phyloP scores from a whole-genome alignment of 1,284 basidiomycete species.

The Ganoderma multipileum region DNA sequence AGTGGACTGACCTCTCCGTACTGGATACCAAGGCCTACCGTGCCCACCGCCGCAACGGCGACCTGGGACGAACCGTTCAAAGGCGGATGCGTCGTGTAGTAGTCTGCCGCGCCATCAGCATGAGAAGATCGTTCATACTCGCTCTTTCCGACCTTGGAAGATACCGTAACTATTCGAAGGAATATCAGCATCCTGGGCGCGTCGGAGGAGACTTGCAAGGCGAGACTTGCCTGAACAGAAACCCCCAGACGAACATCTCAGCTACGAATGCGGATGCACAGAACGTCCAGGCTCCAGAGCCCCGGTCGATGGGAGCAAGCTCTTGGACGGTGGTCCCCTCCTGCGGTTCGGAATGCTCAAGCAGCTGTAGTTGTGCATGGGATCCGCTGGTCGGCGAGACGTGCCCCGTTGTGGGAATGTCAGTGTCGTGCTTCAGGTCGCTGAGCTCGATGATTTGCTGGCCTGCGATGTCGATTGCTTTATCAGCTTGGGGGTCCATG shows the following conservation, averaged over 20 bases:
- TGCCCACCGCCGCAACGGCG: slow-evolving; percentile 32
- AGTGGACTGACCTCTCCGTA: slow-evolving; percentile 28
- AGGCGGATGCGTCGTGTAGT: slow-evolving; percentile 33
- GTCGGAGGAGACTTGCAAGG: too few species aligned
- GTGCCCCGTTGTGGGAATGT: neutral
- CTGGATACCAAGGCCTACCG: slow-evolving; percentile 33
- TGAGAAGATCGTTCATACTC: neutral
- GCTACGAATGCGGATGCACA: slow-evolving; percentile 33
- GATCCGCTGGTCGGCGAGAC: slow-evolving; percentile 16
- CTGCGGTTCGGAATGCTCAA: slow-evolving; percentile 22
- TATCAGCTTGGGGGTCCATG: neutral
- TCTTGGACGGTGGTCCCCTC: slow-evolving; percentile 27
- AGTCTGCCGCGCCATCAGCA: slow-evolving; percentile 16
- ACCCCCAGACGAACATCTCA: slow-evolving; percentile 49
- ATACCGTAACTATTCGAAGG: slow-evolving; percentile 30
- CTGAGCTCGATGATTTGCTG: neutral
- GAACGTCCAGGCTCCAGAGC: slow-evolving; percentile 28
- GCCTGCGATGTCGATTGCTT: neutral
- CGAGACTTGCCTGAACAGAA: slow-evolving; percentile 25
- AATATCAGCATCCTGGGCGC: neutral
- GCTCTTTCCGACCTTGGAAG: slow-evolving; percentile 25
- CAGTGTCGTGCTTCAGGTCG: neutral
- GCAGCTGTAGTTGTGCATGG: slow-evolving; percentile 12
- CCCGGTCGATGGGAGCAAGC: slow-evolving; percentile 25
- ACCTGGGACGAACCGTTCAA: slow-evolving; percentile 31